Evolutionary conservation across 78 protist species (phyloP).

Genomic region (Polysphondylium violaceum): DNA sequence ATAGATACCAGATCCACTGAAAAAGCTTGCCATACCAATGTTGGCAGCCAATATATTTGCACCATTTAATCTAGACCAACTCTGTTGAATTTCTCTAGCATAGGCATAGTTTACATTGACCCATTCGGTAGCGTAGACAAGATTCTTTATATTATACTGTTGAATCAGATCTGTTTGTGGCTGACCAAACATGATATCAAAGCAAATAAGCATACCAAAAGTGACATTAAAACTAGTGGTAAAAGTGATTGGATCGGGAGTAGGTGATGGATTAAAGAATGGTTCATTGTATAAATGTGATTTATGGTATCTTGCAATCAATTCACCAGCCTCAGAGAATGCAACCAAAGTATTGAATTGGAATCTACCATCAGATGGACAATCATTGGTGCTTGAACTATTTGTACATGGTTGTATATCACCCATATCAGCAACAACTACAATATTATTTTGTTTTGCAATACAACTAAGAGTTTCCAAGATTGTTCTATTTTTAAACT

Average conservation of each 20-base stretch:
- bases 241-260: slow-evolving; percentile 17
- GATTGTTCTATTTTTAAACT: slow-evolving; percentile 8
- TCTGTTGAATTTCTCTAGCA: slow-evolving; percentile 28
- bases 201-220: slow-evolving; percentile 68
- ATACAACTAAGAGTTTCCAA: slow-evolving; percentile 34
- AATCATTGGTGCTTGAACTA: background rate
- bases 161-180: slow-evolving; percentile 28
- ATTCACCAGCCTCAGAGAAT: slow-evolving; percentile 27
- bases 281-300: slow-evolving; percentile 31
- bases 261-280: background rate
- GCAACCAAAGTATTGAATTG: slow-evolving; percentile 32
- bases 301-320: slow-evolving; percentile 40
- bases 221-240: slow-evolving; percentile 20
- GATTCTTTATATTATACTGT: background rate
- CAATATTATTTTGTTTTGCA: slow-evolving; percentile 22
- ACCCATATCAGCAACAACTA: slow-evolving; percentile 21
- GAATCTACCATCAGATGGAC: slow-evolving; percentile 41
- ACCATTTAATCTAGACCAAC: slow-evolving; percentile 18
- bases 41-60: slow-evolving; percentile 34
- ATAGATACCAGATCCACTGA: slow-evolving; percentile 38
- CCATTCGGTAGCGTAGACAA: slow-evolving; percentile 22
- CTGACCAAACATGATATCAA: slow-evolving; percentile 14
- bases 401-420: slow-evolving; percentile 31
- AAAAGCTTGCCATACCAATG: background rate
- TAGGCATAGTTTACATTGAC: slow-evolving; percentile 4